A percentile compares a stretch with the other conserved stretches of the same genome.
Evolutionary conservation across 169 alveolate genomes (phyloP).

Genomic region (Plasmodium malariae): DNA sequence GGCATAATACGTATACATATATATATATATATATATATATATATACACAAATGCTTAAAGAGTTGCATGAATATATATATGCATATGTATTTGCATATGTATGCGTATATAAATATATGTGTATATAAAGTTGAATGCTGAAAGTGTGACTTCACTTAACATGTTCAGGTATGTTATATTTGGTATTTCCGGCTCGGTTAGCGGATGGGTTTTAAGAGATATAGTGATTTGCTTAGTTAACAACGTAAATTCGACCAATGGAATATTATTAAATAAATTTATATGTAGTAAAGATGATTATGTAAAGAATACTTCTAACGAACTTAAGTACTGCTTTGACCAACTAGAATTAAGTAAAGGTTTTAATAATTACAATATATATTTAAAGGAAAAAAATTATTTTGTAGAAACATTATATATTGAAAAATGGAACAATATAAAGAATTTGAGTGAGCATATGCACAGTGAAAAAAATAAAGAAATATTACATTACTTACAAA

Average conservation of each 20-base stretch:
- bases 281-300: conserved; percentile 67
- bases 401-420: conserved; percentile 61
- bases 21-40: not conserved
- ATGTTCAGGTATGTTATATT: conserved; percentile 47
- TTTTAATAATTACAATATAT: conserved; percentile 39
- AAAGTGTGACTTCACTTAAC: not conserved
- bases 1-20: not conserved
- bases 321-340: conserved; percentile 50
- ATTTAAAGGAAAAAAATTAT: conserved; percentile 46
- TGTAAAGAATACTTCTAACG: conserved; percentile 15
- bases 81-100: not conserved
- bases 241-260: conserved; percentile 35
- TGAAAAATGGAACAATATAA: conserved; percentile 49
- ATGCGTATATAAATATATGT: not conserved
- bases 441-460: conserved; percentile 47
- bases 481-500: conserved; percentile 34
- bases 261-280: conserved; percentile 55
- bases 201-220: conserved; percentile 76
- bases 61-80: conserved; percentile 2
- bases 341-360: conserved; percentile 47
- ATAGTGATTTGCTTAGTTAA: conserved; percentile 22
- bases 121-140: not conserved
- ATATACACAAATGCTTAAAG: not conserved
- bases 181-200: conserved; percentile 45
- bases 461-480: conserved; percentile 51